A percentile compares a stretch with the other conserved stretches of the same genome.
These are phyloP conservation scores for Larix sibirica DNA, from an alignment of 83 land plant genomes.

Conservation along the genomic window DNA sequence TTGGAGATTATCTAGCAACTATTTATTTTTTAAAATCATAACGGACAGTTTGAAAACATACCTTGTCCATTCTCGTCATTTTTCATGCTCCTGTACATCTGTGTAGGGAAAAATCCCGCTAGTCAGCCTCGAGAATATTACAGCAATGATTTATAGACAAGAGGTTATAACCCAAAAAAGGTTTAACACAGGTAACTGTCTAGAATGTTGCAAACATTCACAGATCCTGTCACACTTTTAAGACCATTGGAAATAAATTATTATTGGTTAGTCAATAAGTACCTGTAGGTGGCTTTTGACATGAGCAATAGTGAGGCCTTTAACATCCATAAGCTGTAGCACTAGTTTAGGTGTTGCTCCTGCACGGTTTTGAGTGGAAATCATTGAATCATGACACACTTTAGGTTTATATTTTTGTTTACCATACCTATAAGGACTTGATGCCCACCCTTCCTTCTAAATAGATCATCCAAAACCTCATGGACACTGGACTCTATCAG, in stretches of 20 bases:
- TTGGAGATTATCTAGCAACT: no score
- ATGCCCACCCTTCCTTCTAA: no score
- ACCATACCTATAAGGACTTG: no score
- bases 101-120: neutral
- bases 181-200: neutral
- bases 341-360: constrained; percentile 70
- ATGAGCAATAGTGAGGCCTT: constrained; percentile 60
- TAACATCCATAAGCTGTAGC: constrained; percentile 56
- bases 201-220: constrained; percentile 10
- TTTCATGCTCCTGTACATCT: constrained; percentile 68
- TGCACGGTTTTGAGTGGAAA: constrained; percentile 8
- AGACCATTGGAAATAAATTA: neutral
- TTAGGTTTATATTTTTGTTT: no score
- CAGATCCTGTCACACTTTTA: neutral
- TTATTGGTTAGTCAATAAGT: neutral
- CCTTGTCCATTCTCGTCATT: constrained; percentile 39
- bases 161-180: neutral
- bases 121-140: no score
- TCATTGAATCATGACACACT: no score
- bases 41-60: neutral
- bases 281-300: constrained; percentile 79
- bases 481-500: no score
- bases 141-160: no score
- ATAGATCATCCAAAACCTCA: no score
- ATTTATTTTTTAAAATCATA: no score